phyloP scores from a whole-genome alignment of 495 filamentous ascomycete genomes.

The Aspergillus panamensis region DNA sequence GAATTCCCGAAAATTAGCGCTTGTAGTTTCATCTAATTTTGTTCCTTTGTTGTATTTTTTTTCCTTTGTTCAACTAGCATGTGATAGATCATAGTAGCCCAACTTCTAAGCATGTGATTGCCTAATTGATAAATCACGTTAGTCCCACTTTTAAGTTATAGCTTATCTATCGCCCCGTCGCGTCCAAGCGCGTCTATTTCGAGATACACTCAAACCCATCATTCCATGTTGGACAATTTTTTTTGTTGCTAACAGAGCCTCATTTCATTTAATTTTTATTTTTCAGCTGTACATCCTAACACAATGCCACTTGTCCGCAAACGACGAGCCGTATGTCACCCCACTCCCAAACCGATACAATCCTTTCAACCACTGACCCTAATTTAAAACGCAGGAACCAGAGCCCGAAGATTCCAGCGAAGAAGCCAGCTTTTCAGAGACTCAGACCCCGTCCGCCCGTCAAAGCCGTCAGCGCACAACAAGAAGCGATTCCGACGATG shows the following conservation, averaged over 20 bases:
- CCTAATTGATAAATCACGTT: slow-evolving; percentile 18
- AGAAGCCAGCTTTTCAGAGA: slow-evolving; percentile 3
- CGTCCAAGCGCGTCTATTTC: slow-evolving; percentile 20
- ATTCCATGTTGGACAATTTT: slow-evolving; percentile 9
- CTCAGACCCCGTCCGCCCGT: slow-evolving; percentile 8
- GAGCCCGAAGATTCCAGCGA: slow-evolving; percentile 8
- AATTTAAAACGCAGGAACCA: slow-evolving; percentile 8
- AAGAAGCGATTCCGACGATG: slow-evolving; percentile 13
- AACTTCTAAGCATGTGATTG: slow-evolving; percentile 10
- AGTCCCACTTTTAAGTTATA: slow-evolving; percentile 7
- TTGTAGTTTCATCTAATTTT: not conserved
- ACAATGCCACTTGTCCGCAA: slow-evolving; percentile 39
- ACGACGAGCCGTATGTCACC: slow-evolving; percentile 35
- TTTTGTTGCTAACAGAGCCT: not conserved
- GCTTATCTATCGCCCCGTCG: slow-evolving; percentile 7
- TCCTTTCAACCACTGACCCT: not conserved
- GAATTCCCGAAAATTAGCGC: not conserved
- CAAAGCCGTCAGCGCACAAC: slow-evolving; percentile 14
- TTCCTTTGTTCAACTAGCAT: not conserved
- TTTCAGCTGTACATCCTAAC: not conserved
- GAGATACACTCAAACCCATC: slow-evolving; percentile 7
- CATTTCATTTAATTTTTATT: not conserved
- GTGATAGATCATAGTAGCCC: not conserved
- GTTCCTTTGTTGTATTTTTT: not conserved
- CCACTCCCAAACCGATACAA: not conserved